Base-by-base conservation (phyloP, 495 filamentous ascomycete species). In the Corynascus novoguineensis region DNA sequence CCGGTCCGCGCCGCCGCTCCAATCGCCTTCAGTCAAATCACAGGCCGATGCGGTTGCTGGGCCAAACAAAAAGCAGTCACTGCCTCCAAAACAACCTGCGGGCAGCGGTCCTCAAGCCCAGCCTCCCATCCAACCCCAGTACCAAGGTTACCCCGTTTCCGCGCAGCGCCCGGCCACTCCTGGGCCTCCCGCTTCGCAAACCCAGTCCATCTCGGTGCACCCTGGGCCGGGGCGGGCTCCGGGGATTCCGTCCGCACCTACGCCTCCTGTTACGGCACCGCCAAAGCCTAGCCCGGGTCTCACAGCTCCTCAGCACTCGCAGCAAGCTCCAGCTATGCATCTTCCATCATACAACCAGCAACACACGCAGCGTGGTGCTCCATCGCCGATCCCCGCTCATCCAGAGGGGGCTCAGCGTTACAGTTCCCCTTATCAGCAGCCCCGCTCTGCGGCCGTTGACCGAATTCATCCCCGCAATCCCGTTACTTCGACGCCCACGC, bases 361-460 rank as follows among this genome's bases (percentile, higher is more conserved):
- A 8, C 31, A 22, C 5, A 12, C 49, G 5, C 29, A 55, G n/a
- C 46, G 48, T 6, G 19, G 29, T 38, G 24, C 38, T 24, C 32
- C 61, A 3, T 58, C 65, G 4, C 59, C 55, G 10, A 31, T 34
- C 0, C 31, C 49, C 34, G 19, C 21, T 3, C 50, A 57, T 17
- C 67, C 70, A 37, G 63, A 66, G 22, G 58, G 62, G 27, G 62
- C 62, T 5, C 64, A 60, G 44, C 56, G 31, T 1, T 77, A 75
- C 48, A 73, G 56, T 55, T 75, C 75, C n/a, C 68, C 71, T 14
- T 71, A 75, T 41, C 77, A 72, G 34, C 71, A 73, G 22, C 62
- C 74, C 7, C 64, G 61, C 29, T 58, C 70, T 53, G 64, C 67
- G 0, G 64, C 68, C 46, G 55, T 60, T 12, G 60, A 63, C 4